Conservation (phyloP, 768 basidiomycete species). For the Dentipellis fragilis region DNA sequence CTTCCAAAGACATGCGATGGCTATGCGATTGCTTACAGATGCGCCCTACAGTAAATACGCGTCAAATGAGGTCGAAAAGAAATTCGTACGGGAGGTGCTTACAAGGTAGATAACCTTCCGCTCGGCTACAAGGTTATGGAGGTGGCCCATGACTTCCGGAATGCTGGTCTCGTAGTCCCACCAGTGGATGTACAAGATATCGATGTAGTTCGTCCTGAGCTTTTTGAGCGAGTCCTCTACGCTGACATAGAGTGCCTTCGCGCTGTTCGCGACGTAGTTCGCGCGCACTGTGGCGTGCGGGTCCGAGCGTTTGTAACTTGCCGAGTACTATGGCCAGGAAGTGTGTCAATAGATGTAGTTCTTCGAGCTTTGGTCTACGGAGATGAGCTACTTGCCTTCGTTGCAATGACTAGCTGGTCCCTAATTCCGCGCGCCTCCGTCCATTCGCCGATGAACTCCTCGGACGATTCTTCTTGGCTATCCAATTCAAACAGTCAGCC, state of each 20-base stretch:
- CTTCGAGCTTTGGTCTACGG: no score
- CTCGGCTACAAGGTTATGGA: constrained; percentile 28
- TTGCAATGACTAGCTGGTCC: constrained; percentile 24
- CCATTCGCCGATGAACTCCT: constrained; percentile 31
- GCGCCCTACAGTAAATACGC: neutral
- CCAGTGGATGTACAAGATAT: constrained; percentile 22
- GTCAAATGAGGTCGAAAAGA: neutral
- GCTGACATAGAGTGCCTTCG: constrained; percentile 21
- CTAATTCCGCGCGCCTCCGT: constrained; percentile 22
- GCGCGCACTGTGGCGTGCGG: constrained; percentile 7
- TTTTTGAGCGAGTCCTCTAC: constrained; percentile 26
- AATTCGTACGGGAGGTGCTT: neutral
- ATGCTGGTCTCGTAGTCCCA: constrained; percentile 33
- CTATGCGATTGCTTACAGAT: neutral
- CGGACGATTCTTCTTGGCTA: constrained; percentile 16
- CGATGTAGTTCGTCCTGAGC: constrained; percentile 26
- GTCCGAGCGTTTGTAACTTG: constrained; percentile 13
- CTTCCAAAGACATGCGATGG: no score
- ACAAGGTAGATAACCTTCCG: constrained; percentile 31
- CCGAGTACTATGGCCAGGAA: neutral
- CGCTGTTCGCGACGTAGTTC: constrained; percentile 28
- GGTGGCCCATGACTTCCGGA: constrained; percentile 31
- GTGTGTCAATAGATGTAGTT: neutral
- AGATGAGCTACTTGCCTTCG: constrained; percentile 4
- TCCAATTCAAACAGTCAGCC: neutral